Evolutionary conservation across 805 yeast genomes (phyloP).

Genomic region (Sugiyamaella boreocaroliniensis): DNA sequence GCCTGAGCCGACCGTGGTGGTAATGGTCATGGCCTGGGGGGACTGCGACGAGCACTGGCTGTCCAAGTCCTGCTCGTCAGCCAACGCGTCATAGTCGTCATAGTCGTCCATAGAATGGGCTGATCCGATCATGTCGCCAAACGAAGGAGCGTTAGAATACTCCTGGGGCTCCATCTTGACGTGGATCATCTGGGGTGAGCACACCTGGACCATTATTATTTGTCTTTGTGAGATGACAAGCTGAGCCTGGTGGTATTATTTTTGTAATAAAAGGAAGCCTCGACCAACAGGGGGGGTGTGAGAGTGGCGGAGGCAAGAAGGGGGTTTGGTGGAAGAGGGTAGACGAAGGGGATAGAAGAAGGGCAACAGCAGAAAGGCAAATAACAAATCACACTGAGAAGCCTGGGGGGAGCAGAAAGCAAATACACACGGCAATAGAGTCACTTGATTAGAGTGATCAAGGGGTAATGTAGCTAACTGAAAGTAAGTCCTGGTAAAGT

Average conservation of each 20-base stretch:
- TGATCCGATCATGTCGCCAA: background rate
- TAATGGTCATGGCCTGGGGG: slow-evolving; percentile 8
- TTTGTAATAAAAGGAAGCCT: too few species aligned
- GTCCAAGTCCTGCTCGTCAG: background rate
- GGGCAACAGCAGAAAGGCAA: background rate
- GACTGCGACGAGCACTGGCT: background rate
- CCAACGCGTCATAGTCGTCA: background rate
- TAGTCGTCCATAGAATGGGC: background rate
- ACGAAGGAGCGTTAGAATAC: background rate
- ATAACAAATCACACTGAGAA: background rate
- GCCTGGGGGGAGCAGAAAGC: background rate
- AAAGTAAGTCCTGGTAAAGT: background rate
- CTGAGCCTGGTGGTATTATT: too few species aligned
- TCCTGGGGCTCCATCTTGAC: background rate
- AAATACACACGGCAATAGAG: too few species aligned
- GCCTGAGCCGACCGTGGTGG: slow-evolving; percentile 15
- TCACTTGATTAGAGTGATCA: too few species aligned
- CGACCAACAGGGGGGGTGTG: too few species aligned
- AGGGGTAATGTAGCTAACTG: too few species aligned
- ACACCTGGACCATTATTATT: background rate
- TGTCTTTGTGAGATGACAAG: too few species aligned
- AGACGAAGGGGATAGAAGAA: background rate
- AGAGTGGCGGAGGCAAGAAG: too few species aligned
- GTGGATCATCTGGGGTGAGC: background rate
- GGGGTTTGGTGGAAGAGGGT: too few species aligned